Evolutionary conservation across 768 basidiomycete genomes (phyloP).

Genomic region (Sarcomyxa edulis): DNA sequence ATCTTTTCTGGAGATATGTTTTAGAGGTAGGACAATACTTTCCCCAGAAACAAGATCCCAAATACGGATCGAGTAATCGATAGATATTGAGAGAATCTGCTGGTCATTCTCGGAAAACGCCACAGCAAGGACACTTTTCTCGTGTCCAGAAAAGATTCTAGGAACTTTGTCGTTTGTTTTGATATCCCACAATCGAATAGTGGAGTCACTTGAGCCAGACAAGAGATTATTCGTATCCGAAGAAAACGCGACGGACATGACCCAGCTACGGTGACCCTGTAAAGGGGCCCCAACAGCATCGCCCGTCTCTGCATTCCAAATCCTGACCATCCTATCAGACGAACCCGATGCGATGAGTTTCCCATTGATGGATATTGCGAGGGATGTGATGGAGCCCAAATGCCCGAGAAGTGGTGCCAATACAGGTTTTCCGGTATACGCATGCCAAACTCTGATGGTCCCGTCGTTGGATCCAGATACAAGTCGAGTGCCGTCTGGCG

Average conservation of each 20-base stretch:
- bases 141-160: constrained; percentile 1
- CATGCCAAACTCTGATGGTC: constrained; percentile 10
- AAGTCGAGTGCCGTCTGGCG: constrained; percentile 15
- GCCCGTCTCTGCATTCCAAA: constrained; percentile 6
- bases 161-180: not conserved
- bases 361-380: constrained; percentile 4
- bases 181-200: constrained; percentile 27
- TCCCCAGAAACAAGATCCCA: constrained; percentile 8
- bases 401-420: constrained; percentile 2
- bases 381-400: not conserved
- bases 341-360: constrained; percentile 5
- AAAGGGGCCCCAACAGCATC: not conserved
- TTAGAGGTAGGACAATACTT: too few relatives aligned
- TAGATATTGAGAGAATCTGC: constrained; percentile 3
- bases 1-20: too few relatives aligned
- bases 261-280: constrained; percentile 1
- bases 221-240: constrained; percentile 5
- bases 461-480: constrained; percentile 11
- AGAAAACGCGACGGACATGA: constrained; percentile 4
- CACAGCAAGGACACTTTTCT: not conserved
- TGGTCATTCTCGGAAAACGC: constrained; percentile 6
- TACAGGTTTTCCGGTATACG: not conserved
- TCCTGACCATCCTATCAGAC: constrained; percentile 1
- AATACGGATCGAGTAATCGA: not conserved
- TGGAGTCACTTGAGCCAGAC: constrained; percentile 43